Evolutionary conservation across 495 filamentous ascomycete species (phyloP), one percentile per base, ranked within the genome.

Genomic region (Pseudomonodictys pantanalensis): DNA sequence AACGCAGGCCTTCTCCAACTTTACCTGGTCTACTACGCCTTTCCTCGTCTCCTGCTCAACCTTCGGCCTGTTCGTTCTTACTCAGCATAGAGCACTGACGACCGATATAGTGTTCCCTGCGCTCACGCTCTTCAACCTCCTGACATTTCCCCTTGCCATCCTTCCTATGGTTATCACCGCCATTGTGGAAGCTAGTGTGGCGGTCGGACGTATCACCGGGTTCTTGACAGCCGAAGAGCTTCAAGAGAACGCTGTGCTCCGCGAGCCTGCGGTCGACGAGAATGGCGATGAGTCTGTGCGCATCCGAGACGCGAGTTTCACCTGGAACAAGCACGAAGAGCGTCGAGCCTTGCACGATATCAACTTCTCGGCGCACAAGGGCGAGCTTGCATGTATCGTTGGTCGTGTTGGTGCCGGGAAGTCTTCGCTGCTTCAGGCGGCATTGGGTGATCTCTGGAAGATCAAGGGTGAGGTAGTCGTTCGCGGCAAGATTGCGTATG

Each of bases 11-110:
- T 78, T 97, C 72, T 90, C 95, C 26, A 97, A 95, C 67, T 99
- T 99, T 58, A 97, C 95, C 23, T 99, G 95, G 95, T 89, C 89
- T n/a, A 93, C 89, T n/a, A 97, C 95, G 9, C 95, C 95, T 8
- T 99, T 99, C 77, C 81, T 99, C 29, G 95, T 99, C 12, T 97
- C 95, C 12, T 97, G 92, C 76, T 91, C 89, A 8, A 97, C 93
- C 9, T 99, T 99, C 68, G 85, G 89, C 12, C 89, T 97, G 17
- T 99, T 93, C 66, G 95, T 97, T 42, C 77, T 93, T 50, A 95
- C 88, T 0, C 82, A 81, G 38, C 79, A 91, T 62, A 76, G 77
- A 29, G 92, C 95, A 25, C 73, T 99, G 69, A 93, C 90, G 17
- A 96, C 91, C 0, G 89, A 95, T 1, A 92, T 99, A 64, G 90